These are phyloP conservation scores for Bretschneidera sinensis DNA, from an alignment of 345 rosid genomes.

Conservation along the genomic window DNA sequence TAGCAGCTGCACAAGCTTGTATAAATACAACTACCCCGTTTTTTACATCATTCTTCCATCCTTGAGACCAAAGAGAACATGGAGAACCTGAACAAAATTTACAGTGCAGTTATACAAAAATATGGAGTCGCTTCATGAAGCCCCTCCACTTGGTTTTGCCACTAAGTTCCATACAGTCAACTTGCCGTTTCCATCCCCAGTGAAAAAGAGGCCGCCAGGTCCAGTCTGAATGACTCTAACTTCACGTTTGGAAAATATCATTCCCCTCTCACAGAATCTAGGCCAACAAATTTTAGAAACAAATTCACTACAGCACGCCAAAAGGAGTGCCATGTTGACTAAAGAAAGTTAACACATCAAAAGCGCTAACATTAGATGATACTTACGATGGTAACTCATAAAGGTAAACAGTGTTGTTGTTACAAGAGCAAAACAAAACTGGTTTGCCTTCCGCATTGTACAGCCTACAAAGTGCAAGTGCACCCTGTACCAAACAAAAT, in stretches of 20 bases:
- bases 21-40: no score
- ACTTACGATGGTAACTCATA: conserved; percentile 50
- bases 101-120: no score
- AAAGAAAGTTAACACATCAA: neutral
- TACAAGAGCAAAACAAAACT: conserved; percentile 35
- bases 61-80: no score
- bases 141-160: no score
- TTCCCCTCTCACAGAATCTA: conserved; percentile 48
- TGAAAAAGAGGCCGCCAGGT: conserved; percentile 40
- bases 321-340: no score
- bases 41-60: no score
- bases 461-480: conserved; percentile 34
- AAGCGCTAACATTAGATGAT: neutral
- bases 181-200: conserved; percentile 46
- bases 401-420: conserved; percentile 31
- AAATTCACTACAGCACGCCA: no score
- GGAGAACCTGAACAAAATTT: no score
- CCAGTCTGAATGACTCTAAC: conserved; percentile 32
- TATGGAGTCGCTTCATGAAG: no score
- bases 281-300: neutral
- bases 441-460: conserved; percentile 40
- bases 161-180: conserved; percentile 26
- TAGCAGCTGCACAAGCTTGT: no score
- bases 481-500: conserved; percentile 26
- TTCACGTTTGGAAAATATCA: conserved; percentile 33